Evolutionary conservation across 495 filamentous ascomycete genomes (phyloP).

Genomic region (Hyaloscypha bicolor): DNA sequence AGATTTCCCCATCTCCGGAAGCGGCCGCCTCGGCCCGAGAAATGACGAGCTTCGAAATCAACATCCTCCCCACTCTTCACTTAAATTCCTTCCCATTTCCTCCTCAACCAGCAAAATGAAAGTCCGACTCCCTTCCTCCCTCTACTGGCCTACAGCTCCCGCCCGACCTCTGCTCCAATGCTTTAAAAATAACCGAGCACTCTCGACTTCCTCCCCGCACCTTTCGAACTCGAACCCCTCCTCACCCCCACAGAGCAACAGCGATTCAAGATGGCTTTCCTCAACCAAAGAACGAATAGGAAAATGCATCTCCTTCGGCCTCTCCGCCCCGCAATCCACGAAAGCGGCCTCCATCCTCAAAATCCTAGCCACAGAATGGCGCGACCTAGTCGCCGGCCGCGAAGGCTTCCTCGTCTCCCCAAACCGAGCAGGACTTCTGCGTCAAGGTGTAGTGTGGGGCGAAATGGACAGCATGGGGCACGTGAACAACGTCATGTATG

Average conservation of each 20-base stretch:
- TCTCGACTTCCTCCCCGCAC: background rate
- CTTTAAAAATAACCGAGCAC: background rate
- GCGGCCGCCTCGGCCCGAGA: slow-evolving; percentile 16
- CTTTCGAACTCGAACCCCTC: slow-evolving; percentile 14
- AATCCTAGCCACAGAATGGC: slow-evolving; percentile 73
- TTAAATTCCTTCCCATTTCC: background rate
- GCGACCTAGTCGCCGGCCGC: slow-evolving; percentile 71
- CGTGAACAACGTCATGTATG: slow-evolving; percentile 87
- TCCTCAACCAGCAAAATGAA: slow-evolving; percentile 22
- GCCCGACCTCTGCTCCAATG: slow-evolving; percentile 2
- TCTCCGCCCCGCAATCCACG: slow-evolving; percentile 58
- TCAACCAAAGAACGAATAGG: slow-evolving; percentile 75
- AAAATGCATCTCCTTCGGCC: slow-evolving; percentile 80
- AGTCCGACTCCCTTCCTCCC: slow-evolving; percentile 12
- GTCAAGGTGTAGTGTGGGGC: slow-evolving; percentile 83
- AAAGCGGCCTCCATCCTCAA: slow-evolving; percentile 64
- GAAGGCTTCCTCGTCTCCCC: slow-evolving; percentile 79
- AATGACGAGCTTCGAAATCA: background rate
- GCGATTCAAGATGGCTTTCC: slow-evolving; percentile 65
- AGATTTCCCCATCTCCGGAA: background rate
- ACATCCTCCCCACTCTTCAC: background rate
- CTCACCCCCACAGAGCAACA: slow-evolving; percentile 38
- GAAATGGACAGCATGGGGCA: slow-evolving; percentile 81
- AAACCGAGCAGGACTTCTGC: slow-evolving; percentile 63
- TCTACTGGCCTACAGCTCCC: background rate